Conservation (phyloP, 768 basidiomycete genomes). For the Xanthoconium stramineum region DNA sequence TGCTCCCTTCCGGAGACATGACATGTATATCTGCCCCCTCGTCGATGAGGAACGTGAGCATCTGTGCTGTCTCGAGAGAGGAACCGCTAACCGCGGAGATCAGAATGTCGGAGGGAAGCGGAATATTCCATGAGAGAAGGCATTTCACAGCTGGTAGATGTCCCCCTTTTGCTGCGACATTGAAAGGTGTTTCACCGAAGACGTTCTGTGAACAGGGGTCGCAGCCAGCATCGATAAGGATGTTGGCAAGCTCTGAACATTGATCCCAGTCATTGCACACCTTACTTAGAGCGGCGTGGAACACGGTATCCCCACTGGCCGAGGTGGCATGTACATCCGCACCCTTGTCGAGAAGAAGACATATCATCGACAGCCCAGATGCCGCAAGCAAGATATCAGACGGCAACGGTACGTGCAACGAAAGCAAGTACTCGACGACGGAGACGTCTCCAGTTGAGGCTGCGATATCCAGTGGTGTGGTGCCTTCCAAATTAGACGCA, state of each 20-base stretch:
- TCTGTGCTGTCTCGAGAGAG: too few relatives aligned
- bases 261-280: not conserved
- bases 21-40: too few relatives aligned
- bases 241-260: not conserved
- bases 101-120: not conserved
- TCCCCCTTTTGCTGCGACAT: not conserved
- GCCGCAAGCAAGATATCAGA: not conserved
- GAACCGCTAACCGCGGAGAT: not conserved
- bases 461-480: not conserved
- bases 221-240: not conserved
- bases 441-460: not conserved
- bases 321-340: not conserved
- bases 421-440: not conserved
- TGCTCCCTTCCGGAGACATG: too few relatives aligned
- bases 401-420: not conserved
- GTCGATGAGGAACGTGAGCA: too few relatives aligned
- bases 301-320: not conserved
- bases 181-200: not conserved
- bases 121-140: not conserved
- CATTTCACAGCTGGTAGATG: not conserved
- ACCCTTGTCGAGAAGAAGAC: not conserved
- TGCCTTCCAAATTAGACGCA: not conserved
- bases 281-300: not conserved
- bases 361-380: not conserved
- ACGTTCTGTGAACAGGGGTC: not conserved